Evolutionary conservation across 169 alveolate species (phyloP), one percentile per base, ranked within the genome.

Genomic region (Miamiensis avidus): DNA sequence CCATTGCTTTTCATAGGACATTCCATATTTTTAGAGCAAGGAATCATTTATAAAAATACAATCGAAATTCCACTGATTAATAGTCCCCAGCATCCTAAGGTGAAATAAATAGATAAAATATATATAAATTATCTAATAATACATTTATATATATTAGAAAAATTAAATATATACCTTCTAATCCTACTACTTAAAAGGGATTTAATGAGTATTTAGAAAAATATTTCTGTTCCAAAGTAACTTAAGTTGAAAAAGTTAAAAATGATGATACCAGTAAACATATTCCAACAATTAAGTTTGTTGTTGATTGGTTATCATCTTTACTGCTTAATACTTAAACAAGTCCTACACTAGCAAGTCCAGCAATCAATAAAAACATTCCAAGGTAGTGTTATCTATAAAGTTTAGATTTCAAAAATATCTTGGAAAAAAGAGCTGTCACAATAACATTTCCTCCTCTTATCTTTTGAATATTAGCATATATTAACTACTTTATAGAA

Each of bases 121-220:
- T n/a, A n/a, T n/a, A n/a, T n/a, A n/a, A n/a, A n/a, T n/a, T n/a
- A n/a, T n/a, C n/a, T n/a, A n/a, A 49, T 49, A 11, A 49, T 49
- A 20, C 4, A 49, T 49, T 11, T 11, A 49, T 49, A 20, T 49
- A 49, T 49, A 49, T 49, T 11, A 11, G 4, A 11, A 11, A 49
- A 11, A 11, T 49, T 11, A 11, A 11, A 49, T 11, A 20, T 49
- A 11, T 49, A 49, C 69, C 95, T 86, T 92, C 95, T 64, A 87
- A 31, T 0, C 95, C 95, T 4, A 92, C 94, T 34, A 88, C 73
- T 85, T 88, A 72, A n/a, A 92, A 86, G 1, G 95, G 89, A 75
- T 91, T 74, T n/a, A 86, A 75, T 72, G 88, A 86, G 72, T 92
- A 92, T 31, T 82, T 33, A 26, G 86, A 25, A 75, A 92, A 86